Conservation (phyloP, 2,329 filamentous ascomycete genomes). For the Phialocephala sp. region DNA sequence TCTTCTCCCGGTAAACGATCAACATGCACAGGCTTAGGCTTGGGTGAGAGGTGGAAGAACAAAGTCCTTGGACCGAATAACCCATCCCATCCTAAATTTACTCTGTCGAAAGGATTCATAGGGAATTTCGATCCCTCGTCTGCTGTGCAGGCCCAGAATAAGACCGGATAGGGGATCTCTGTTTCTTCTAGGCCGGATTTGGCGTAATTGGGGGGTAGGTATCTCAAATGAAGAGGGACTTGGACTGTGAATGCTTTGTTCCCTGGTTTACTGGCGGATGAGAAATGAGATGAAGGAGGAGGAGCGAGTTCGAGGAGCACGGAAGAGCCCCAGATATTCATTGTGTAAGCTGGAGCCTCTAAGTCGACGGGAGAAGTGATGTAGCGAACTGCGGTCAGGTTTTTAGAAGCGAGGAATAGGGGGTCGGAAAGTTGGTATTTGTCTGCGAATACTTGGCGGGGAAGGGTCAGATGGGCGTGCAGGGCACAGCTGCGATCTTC, state of each 20-base stretch:
- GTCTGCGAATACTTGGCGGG: constrained; percentile 82
- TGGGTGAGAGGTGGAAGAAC: constrained; percentile 78
- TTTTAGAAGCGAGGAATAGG: constrained; percentile 81
- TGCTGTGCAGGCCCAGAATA: constrained; percentile 89
- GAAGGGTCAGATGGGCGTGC: constrained; percentile 83
- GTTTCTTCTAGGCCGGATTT: constrained; percentile 58
- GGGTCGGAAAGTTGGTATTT: constrained; percentile 81
- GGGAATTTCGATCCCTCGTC: constrained; percentile 70
- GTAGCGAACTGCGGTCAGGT: constrained; percentile 71
- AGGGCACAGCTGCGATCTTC: constrained; percentile 68
- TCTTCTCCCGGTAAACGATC: background rate
- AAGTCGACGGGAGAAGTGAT: constrained; percentile 82
- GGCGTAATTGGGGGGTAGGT: constrained; percentile 64
- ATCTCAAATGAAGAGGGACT: constrained; percentile 86
- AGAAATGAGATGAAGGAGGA: constrained; percentile 41
- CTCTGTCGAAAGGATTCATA: constrained; percentile 83
- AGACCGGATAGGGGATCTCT: constrained; percentile 76
- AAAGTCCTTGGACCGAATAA: constrained; percentile 77
- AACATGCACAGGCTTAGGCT: background rate
- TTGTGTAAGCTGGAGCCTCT: constrained; percentile 85
- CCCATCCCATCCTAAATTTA: constrained; percentile 84
- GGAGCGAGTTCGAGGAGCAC: constrained; percentile 77
- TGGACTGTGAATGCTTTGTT: constrained; percentile 63
- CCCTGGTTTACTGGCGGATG: background rate
- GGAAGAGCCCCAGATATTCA: constrained; percentile 78